Base-by-base conservation (phyloP, 2,329 filamentous ascomycete species). In the Zarea fungicola region DNA sequence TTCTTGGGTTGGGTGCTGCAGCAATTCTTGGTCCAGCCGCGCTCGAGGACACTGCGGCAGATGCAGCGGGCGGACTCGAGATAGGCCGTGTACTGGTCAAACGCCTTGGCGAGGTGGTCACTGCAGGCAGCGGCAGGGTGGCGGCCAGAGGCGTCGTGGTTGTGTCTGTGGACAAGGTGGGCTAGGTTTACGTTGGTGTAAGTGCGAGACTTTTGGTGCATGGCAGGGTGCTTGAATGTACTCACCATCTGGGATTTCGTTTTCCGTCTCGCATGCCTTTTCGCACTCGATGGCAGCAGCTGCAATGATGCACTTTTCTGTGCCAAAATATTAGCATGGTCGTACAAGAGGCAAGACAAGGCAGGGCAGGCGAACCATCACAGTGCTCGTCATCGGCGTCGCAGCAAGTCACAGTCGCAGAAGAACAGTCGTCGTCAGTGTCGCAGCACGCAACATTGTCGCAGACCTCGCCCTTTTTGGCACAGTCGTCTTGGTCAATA, bases 41-140 rank as follows among this genome's bases (percentile, higher is more conserved):
- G 51, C 0, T 62, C 63, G 37, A 68, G 58, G 21, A 66, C 56
- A 43, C 55, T 61, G 29, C 63, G 64, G 53, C 65, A 68, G 51
- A 68, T 67, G 55, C 65, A 68, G 2, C 65, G 65, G n/a, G 63
- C 62, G 9, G 60, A 58, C 36, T 66, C 60, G n/a, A 68, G 60
- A 41, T 66, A 66, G 46, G 57, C 58, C 50, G 56, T 62, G 43
- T 68, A 67, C 37, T 62, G 60, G 16, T 65, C 59, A 37, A 67
- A 64, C 1, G 65, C 65, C 21, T 57, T 58, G 42, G 53, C 50
- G 1, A 67, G 56, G 42, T 68, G 65, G 26, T 58, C 58, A 31
- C 44, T 60, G 40, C 65, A 68, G 7, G 65, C 64, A 6, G 55
- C 52, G 9, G 51, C 50, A 3, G 49, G 55, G 36, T 60, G 60